Conservation (phyloP, 352 stramenopile genomes). For the Globisporangium nodosum region DNA sequence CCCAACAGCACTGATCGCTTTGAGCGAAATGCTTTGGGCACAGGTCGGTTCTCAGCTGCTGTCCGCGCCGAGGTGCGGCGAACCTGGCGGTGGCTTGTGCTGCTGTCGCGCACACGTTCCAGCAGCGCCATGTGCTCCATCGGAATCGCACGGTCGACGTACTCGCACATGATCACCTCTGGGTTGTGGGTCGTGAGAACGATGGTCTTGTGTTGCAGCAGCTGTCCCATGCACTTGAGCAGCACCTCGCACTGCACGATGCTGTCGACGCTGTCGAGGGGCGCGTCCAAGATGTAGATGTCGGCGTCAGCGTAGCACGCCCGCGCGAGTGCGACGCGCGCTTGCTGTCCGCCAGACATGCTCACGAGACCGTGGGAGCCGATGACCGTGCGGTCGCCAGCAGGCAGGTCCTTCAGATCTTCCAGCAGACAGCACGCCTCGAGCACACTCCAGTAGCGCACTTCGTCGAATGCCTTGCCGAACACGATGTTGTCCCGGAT, state of each 20-base stretch:
- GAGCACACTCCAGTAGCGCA: slow-evolving; percentile 60
- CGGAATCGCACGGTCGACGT: slow-evolving; percentile 31
- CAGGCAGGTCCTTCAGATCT: slow-evolving; percentile 34
- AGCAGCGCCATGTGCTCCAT: slow-evolving; percentile 28
- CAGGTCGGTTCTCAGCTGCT: slow-evolving; percentile 1
- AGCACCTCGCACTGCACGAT: slow-evolving; percentile 58
- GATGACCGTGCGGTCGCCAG: slow-evolving; percentile 50
- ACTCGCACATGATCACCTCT: slow-evolving; percentile 38
- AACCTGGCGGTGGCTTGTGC: slow-evolving; percentile 8
- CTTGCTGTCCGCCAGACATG: slow-evolving; percentile 48
- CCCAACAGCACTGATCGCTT: slow-evolving; percentile 10
- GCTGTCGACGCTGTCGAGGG: slow-evolving; percentile 49
- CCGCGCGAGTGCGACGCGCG: slow-evolving; percentile 48
- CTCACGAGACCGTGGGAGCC: slow-evolving; percentile 44
- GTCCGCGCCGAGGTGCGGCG: slow-evolving; percentile 13
- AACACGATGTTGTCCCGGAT: slow-evolving; percentile 98
- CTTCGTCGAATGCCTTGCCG: slow-evolving; percentile 63
- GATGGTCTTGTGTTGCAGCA: slow-evolving; percentile 49
- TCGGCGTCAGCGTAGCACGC: slow-evolving; percentile 51
- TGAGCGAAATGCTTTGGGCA: slow-evolving; percentile 3
- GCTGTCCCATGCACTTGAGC: slow-evolving; percentile 42
- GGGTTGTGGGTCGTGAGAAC: slow-evolving; percentile 49
- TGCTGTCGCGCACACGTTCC: slow-evolving; percentile 3
- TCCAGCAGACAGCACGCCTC: slow-evolving; percentile 48
- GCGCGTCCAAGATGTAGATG: slow-evolving; percentile 45